Evolutionary conservation across 495 filamentous ascomycete genomes (phyloP).

Genomic region (Hypomontagnella monticulosa): DNA sequence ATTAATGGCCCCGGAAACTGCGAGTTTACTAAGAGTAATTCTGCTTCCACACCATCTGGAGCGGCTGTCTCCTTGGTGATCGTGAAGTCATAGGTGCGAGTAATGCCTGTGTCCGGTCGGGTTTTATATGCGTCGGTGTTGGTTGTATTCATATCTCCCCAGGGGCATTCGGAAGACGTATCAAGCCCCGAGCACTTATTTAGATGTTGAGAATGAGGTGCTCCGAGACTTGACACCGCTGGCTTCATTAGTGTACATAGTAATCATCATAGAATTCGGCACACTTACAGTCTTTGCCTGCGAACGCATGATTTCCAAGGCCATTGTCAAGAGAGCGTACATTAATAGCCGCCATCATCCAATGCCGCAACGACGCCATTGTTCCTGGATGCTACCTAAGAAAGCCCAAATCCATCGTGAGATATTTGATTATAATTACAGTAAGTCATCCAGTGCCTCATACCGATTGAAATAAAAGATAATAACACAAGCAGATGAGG

Average conservation of each 20-base stretch:
- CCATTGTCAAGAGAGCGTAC: neutral
- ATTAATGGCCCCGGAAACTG: constrained; percentile 67
- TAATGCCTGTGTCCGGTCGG: constrained; percentile 50
- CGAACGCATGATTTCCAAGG: constrained; percentile 4
- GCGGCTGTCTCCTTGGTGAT: constrained; percentile 56
- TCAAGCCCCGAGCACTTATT: neutral
- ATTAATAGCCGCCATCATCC: constrained; percentile 1
- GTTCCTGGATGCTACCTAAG: neutral
- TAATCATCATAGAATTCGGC: neutral
- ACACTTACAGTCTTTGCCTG: constrained; percentile 1
- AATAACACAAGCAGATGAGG: too few species aligned
- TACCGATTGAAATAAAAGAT: too few species aligned
- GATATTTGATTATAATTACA: too few species aligned
- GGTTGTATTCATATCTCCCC: constrained; percentile 14
- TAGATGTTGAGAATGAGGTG: constrained; percentile 3
- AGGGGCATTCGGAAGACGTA: neutral
- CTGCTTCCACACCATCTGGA: constrained; percentile 53
- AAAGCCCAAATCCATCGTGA: too few species aligned
- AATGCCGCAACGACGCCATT: neutral
- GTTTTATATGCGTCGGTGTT: constrained; percentile 12
- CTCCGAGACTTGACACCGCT: constrained; percentile 11
- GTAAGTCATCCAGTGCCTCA: too few species aligned
- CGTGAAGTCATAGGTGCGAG: constrained; percentile 61
- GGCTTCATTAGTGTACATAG: neutral
- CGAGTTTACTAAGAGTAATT: constrained; percentile 64